Conservation (phyloP, 495 filamentous ascomycete genomes). For the Neohortaea acidophila region DNA sequence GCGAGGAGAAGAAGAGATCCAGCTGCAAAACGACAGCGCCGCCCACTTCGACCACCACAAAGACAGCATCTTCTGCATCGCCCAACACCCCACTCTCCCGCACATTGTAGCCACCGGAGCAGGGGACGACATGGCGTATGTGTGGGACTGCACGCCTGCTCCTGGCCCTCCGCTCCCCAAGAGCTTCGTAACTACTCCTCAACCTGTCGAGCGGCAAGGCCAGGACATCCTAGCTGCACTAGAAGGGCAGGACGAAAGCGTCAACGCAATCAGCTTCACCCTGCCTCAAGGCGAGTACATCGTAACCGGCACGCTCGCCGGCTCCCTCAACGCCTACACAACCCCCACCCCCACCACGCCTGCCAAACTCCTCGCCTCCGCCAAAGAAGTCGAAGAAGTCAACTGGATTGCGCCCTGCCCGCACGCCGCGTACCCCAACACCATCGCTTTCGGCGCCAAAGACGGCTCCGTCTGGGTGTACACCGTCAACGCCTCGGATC, state of each 20-base stretch:
- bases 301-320: conserved; percentile 78
- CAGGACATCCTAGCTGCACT: conserved; percentile 51
- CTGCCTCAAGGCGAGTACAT: conserved; percentile 69
- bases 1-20: conserved; percentile 48
- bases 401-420: conserved; percentile 81
- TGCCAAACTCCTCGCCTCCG: conserved; percentile 45
- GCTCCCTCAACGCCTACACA: conserved; percentile 32
- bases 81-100: conserved; percentile 69
- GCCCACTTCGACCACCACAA: conserved; percentile 83
- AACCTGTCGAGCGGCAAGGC: conserved; percentile 41
- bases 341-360: conserved; percentile 10
- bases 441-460: conserved; percentile 78
- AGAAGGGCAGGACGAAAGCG: conserved; percentile 76
- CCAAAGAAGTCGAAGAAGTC: conserved; percentile 82
- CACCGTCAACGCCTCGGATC: conserved; percentile 51
- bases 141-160: conserved; percentile 54
- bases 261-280: conserved; percentile 75
- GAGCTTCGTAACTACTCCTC: conserved; percentile 54
- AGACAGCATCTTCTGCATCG: conserved; percentile 84
- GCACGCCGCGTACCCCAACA: conserved; percentile 49
- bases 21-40: conserved; percentile 72
- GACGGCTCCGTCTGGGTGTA: conserved; percentile 96
- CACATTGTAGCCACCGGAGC: conserved; percentile 76
- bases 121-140: conserved; percentile 66
- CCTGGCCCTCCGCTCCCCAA: conserved; percentile 51